Conservation (phyloP, 2,329 filamentous ascomycete species). For the Phaeosphaeria sp. region DNA sequence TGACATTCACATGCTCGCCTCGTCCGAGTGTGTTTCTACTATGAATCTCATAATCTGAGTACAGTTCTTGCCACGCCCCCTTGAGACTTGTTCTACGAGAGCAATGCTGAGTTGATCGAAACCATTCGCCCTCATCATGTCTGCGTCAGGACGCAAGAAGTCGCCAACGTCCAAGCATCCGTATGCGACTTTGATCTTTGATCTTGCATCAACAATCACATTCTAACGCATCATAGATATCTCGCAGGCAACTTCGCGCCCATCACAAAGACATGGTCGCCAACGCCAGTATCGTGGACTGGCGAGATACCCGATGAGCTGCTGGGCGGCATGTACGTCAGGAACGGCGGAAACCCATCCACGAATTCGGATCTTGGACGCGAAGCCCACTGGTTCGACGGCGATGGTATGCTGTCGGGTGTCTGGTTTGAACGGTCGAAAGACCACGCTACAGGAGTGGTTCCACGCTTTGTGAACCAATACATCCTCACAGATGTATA, state of each 20-base stretch:
- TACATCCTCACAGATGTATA: constrained; percentile 73
- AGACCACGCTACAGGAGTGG: constrained; percentile 49
- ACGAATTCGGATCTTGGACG: constrained; percentile 66
- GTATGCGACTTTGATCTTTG: constrained; percentile 31
- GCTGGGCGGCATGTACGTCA: constrained; percentile 72
- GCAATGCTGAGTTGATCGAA: constrained; percentile 13
- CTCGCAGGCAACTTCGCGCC: constrained; percentile 75
- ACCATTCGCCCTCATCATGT: constrained; percentile 26
- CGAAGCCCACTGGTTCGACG: constrained; percentile 77
- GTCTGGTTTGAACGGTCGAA: constrained; percentile 63
- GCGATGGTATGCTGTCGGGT: constrained; percentile 76
- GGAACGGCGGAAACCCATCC: constrained; percentile 74
- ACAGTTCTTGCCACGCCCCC: not conserved
- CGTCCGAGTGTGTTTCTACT: not conserved
- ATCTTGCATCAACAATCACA: not conserved
- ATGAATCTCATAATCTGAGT: constrained; percentile 2
- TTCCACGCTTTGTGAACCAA: constrained; percentile 72
- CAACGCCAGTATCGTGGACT: constrained; percentile 64
- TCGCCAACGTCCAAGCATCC: constrained; percentile 45
- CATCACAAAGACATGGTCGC: constrained; percentile 61
- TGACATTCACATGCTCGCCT: not conserved
- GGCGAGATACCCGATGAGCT: constrained; percentile 70
- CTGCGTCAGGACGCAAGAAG: constrained; percentile 27
- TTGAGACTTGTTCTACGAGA: not conserved
- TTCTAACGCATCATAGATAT: constrained; percentile 54